These are phyloP conservation scores for Tricholoma bakamatsutake DNA, from an alignment of 768 basidiomycete genomes.

Conservation along the genomic window DNA sequence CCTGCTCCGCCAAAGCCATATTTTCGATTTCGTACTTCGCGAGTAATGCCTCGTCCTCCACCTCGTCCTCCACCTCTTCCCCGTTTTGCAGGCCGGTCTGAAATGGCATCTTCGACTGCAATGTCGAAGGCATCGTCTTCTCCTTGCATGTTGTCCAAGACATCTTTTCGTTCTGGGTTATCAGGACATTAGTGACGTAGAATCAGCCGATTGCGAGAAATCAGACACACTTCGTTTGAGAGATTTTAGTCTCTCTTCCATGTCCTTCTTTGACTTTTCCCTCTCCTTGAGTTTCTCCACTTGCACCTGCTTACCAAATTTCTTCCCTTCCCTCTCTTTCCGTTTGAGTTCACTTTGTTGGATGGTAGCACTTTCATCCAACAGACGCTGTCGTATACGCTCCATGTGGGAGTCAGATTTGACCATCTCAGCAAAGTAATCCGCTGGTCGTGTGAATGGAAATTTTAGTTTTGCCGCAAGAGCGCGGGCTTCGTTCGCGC, in stretches of 20 bases:
- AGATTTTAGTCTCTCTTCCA: constrained; percentile 79
- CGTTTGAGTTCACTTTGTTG: constrained; percentile 90
- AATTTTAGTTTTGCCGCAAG: constrained; percentile 77
- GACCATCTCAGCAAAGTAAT: constrained; percentile 99
- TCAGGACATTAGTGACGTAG: background rate
- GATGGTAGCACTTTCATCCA: constrained; percentile 84
- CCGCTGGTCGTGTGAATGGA: constrained; percentile 85
- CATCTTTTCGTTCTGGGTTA: constrained; percentile 73
- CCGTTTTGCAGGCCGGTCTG: constrained; percentile 62
- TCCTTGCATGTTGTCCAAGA: constrained; percentile 57
- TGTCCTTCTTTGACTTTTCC: constrained; percentile 84
- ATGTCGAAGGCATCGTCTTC: constrained; percentile 79
- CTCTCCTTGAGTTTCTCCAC: constrained; percentile 90
- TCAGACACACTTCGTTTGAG: constrained; percentile 79
- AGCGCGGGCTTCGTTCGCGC: constrained; percentile 66
- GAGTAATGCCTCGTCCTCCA: constrained; percentile 33
- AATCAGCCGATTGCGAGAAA: background rate
- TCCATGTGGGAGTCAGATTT: constrained; percentile 98
- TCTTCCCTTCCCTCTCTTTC: constrained; percentile 91
- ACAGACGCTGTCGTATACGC: constrained; percentile 80
- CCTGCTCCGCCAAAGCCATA: constrained; percentile 75
- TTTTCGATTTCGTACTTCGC: constrained; percentile 67
- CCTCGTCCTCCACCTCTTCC: constrained; percentile 42
- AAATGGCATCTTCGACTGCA: constrained; percentile 84
- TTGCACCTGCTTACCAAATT: constrained; percentile 98